Percentiles rank a stretch among this genome's conserved stretches.
These are phyloP conservation scores for Fusarium sp. DNA, from an alignment of 2,329 filamentous ascomycete species.

Conservation along the genomic window DNA sequence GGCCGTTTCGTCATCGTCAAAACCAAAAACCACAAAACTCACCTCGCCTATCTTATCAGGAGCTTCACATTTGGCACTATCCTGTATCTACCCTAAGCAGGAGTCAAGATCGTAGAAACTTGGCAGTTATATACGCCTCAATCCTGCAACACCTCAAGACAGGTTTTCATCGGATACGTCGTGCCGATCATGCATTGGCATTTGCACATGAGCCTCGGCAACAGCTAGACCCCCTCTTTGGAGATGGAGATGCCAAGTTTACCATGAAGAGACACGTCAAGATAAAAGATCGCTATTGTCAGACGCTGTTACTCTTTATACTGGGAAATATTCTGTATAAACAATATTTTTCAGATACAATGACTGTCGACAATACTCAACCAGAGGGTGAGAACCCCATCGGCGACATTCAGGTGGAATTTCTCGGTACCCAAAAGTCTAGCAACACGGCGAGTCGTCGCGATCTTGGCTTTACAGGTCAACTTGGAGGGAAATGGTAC, in stretches of 20 bases:
- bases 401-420: conserved; percentile 35
- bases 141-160: neutral
- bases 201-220: conserved; percentile 28
- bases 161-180: neutral
- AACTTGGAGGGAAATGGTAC: conserved; percentile 50
- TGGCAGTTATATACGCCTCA: neutral
- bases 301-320: accelerated
- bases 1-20: neutral
- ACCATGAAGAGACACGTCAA: neutral
- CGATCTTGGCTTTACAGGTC: conserved; percentile 50
- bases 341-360: accelerated
- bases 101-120: neutral
- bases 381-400: conserved; percentile 50
- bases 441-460: conserved; percentile 51
- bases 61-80: neutral
- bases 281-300: neutral
- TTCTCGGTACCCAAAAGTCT: conserved; percentile 49
- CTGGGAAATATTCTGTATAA: accelerated
- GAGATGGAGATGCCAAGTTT: neutral
- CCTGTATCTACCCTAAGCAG: neutral
- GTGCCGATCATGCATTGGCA: conserved; percentile 4
- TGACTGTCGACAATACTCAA: conserved; percentile 49
- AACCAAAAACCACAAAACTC: neutral
- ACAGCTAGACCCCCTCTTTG: neutral
- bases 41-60: neutral